Base-by-base conservation (phyloP, 2,329 filamentous ascomycete species). In the Exutisphaerella laricina region DNA sequence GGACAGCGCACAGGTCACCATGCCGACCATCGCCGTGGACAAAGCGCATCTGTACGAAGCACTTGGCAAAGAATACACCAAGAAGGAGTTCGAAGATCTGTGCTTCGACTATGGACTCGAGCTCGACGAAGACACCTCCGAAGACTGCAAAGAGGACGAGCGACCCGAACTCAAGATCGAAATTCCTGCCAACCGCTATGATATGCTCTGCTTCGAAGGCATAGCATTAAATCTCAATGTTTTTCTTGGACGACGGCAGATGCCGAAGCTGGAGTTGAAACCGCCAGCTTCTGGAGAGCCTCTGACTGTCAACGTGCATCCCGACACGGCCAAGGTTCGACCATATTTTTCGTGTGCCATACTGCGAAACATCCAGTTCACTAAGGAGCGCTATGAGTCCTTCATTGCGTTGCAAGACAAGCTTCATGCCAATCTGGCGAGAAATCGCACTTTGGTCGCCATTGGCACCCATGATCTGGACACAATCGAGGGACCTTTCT, bases 51-150 rank as follows among this genome's bases (percentile, higher is more conserved):
- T 98, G 64, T 97, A 85, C 77, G 82, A 94, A 71, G 88, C 86
- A 65, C 79, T 98, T 47, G 90, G 88, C 63, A 82, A 83, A 70
- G 82, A 92, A 79, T 96, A 78, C 67, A 95, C 90, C 42, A 92
- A 87, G 52, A 80, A 94, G 59, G 87, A 94, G 62, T 98, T 98
- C 63, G 92, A 98, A 68, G 85, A 94, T 63, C 76, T 98, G 57
- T 97, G 92, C 70, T 98, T 98, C 77, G 90, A 98, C 61, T 98
- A 95, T 64, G 89, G 89, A 71, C 94, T 98, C 64, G 92, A 98
- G 69, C 79, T 98, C 57, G 92, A 98, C 71, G 90, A 97, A 72
- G 92, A 98, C 52, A 92, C 86, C 37, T 84, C 87, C 56, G 75
- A 86, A 59, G 6, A 6, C 6, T 26, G 23, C 75, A 79, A 45